Conservation (phyloP, 805 yeast genomes). For the Peterozyma xylosa region DNA sequence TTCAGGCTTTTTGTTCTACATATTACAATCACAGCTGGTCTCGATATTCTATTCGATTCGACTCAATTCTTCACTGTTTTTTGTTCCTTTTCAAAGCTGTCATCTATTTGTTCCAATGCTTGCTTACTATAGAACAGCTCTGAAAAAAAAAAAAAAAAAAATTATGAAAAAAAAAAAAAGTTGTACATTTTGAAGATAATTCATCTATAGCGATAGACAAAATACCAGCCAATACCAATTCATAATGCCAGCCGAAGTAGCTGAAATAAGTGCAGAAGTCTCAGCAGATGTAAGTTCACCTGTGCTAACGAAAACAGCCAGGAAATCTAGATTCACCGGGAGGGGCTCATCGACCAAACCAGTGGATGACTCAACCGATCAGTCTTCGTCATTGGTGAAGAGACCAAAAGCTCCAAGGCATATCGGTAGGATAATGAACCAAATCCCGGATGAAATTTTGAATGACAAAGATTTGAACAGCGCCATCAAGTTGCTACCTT, state of each 20-base stretch:
- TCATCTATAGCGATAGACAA: background rate
- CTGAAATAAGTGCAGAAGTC: too few species aligned
- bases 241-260: too few species aligned
- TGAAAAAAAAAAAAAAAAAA: background rate
- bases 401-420: conserved; percentile 20
- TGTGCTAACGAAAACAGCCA: background rate
- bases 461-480: conserved; percentile 76
- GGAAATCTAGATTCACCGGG: conserved; percentile 6
- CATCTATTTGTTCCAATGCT: too few species aligned
- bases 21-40: background rate
- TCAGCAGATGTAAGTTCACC: too few species aligned
- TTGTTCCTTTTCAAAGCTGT: too few species aligned
- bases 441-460: conserved; percentile 81
- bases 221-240: background rate
- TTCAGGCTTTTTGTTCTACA: too few species aligned
- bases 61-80: too few species aligned
- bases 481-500: conserved; percentile 75
- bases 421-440: conserved; percentile 64
- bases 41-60: too few species aligned
- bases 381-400: conserved; percentile 13
- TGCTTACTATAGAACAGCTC: too few species aligned
- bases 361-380: conserved; percentile 2
- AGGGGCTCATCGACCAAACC: background rate
- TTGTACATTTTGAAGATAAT: background rate
- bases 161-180: background rate